phyloP scores from a whole-genome alignment of 2,329 filamentous ascomycete species.

The Hyphodiscus sp. region DNA sequence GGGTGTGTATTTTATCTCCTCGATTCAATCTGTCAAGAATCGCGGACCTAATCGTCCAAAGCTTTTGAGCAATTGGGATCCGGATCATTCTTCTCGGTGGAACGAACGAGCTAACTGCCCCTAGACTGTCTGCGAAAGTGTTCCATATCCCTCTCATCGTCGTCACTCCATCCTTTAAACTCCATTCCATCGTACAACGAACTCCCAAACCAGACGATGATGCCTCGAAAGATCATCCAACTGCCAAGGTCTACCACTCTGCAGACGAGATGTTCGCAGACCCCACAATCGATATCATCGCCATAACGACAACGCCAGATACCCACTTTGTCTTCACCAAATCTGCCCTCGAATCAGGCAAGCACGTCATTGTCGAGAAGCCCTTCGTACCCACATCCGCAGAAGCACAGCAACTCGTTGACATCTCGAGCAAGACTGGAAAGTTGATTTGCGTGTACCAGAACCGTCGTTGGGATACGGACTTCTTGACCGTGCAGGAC shows the following conservation, averaged over 20 bases:
- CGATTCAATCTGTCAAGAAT: neutral
- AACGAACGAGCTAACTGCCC: neutral
- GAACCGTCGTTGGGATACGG: conserved; percentile 63
- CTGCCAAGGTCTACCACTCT: conserved; percentile 56
- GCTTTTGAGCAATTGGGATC: too few species aligned
- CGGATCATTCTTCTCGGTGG: too few species aligned
- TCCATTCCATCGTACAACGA: conserved; percentile 73
- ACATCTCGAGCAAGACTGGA: conserved; percentile 32
- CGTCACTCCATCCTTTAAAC: conserved; percentile 54
- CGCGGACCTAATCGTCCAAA: too few species aligned
- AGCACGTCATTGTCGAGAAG: conserved; percentile 78
- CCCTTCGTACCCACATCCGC: conserved; percentile 68
- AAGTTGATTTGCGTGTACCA: conserved; percentile 41
- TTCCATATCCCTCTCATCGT: conserved; percentile 79
- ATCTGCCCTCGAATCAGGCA: conserved; percentile 59
- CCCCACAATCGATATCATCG: conserved; percentile 58
- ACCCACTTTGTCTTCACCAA: conserved; percentile 63
- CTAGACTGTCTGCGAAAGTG: conserved; percentile 60
- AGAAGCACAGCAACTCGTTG: conserved; percentile 57
- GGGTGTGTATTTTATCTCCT: conserved; percentile 26
- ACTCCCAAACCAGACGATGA: conserved; percentile 58
- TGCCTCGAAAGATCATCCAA: conserved; percentile 61
- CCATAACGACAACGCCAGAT: conserved; percentile 65
- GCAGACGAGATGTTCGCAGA: conserved; percentile 60
- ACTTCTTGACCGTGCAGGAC: conserved; percentile 64